Percentiles rank a stretch among this genome's conserved stretches.
Conservation (phyloP, 129 eudicot species). For the Flaveria brownii region DNA sequence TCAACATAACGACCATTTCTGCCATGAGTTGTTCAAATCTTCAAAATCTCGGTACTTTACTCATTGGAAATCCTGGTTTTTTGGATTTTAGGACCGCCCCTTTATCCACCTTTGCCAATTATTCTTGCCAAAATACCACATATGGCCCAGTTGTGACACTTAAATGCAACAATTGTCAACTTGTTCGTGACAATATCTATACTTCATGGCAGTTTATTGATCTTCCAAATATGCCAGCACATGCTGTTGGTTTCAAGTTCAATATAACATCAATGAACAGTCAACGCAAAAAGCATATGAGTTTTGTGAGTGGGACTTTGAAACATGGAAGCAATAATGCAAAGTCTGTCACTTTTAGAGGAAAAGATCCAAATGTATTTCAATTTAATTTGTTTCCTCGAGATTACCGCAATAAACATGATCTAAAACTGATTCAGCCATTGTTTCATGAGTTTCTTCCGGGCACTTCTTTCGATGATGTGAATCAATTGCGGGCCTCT, state of each 20-base stretch:
- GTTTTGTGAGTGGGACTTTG: conserved; percentile 75
- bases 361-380: conserved; percentile 65
- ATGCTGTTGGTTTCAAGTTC: conserved; percentile 82
- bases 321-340: conserved; percentile 53
- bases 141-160: conserved; percentile 65
- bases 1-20: conserved; percentile 81
- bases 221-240: conserved; percentile 72
- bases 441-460: conserved; percentile 84
- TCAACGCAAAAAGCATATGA: conserved; percentile 46
- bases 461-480: conserved; percentile 62
- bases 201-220: conserved; percentile 82
- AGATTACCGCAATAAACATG: conserved; percentile 60
- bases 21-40: conserved; percentile 77
- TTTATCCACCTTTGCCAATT: conserved; percentile 62
- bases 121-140: conserved; percentile 77
- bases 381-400: conserved; percentile 79
- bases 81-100: conserved; percentile 50
- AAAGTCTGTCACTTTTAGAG: conserved; percentile 66
- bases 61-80: conserved; percentile 61
- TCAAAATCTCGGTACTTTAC: conserved; percentile 61
- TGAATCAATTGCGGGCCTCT: conserved; percentile 57
- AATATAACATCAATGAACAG: conserved; percentile 68
- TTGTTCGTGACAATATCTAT: conserved; percentile 51
- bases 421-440: conserved; percentile 82
- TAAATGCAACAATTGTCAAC: conserved; percentile 61